Base-by-base conservation (phyloP, 2,329 filamentous ascomycete genomes). In the Trichoderma sp. region DNA sequence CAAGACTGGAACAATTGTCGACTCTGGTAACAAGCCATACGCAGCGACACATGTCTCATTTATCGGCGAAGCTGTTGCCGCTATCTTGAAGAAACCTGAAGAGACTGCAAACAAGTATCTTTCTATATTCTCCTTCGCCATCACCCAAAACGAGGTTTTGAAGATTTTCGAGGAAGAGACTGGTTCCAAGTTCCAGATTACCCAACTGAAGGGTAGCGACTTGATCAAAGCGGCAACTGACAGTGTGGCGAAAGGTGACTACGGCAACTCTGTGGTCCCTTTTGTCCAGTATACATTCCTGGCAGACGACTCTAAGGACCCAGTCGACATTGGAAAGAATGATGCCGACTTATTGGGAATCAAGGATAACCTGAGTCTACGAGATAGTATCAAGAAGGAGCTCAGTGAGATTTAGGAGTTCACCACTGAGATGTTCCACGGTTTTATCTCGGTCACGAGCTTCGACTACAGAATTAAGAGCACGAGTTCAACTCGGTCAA, bases 161-260 rank as follows among this genome's bases (percentile, higher is more conserved):
- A 71, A 45, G 18, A 71, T 71, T 11, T 63, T 71, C 27, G 67
- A 62, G 38, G 67, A 62, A 45, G 67, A 71, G 16, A 24, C 35
- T 12, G 35, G 27, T 7, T 33, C 56, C 6, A 63, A 50, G 12
- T 71, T 33, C 8, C 56, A 63, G 6, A 18, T 63, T 29, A 63
- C 16, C 4, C 11, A 71, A 3, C 18, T 33, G 50, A 62, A 62
- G 4, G 56, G 68, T 16, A 31, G 68, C 21, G 56, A 71, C 21
- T 71, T 71, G 56, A 7, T 71, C 1, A 45, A 62, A 3, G 33
- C n/a, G 8, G 56, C 68, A 71, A 62, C 24, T 31, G 24, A 60
- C 6, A 63, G 68, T 7, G 50, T 45, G 5, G 56, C 68, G 18
- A 63, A 50, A 12, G 56, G 35, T 1, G 68, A 71, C 16, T 62